Evolutionary conservation across 129 eudicot genomes (phyloP).

Genomic region (Flaveria linearis): DNA sequence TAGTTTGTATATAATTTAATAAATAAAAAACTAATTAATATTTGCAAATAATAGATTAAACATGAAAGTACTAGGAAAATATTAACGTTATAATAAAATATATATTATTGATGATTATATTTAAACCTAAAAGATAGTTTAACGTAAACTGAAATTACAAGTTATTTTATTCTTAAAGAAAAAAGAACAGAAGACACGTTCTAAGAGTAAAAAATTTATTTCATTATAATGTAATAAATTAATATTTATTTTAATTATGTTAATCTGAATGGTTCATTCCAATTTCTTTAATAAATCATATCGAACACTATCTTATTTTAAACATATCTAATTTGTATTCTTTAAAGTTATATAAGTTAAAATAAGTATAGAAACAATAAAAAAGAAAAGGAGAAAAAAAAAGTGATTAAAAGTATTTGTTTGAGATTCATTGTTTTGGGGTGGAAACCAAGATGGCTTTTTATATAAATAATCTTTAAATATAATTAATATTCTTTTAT

Average conservation of each 20-base stretch:
- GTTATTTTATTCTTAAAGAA: too few relatives aligned
- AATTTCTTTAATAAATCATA: neutral
- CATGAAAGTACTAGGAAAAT: too few relatives aligned
- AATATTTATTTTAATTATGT: neutral
- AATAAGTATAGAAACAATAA: slow-evolving; percentile 20
- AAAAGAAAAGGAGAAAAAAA: slow-evolving; percentile 19
- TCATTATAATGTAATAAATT: too few relatives aligned
- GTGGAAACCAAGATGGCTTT: slow-evolving; percentile 37
- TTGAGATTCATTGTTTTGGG: slow-evolving; percentile 37
- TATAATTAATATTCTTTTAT: slow-evolving; percentile 32
- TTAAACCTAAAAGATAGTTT: too few relatives aligned
- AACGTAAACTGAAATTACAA: too few relatives aligned
- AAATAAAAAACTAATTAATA: too few relatives aligned
- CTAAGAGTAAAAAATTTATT: too few relatives aligned
- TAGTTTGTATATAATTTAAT: too few relatives aligned
- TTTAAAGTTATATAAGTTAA: slow-evolving; percentile 6
- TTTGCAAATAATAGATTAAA: too few relatives aligned
- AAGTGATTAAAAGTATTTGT: slow-evolving; percentile 23
- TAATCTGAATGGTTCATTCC: neutral
- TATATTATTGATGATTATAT: too few relatives aligned
- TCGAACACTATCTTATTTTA: neutral
- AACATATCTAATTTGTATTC: neutral
- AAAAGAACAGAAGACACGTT: too few relatives aligned
- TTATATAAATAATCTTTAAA: slow-evolving; percentile 18
- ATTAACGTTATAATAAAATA: too few relatives aligned